Percentiles rank a stretch among this genome's conserved stretches.
These are phyloP conservation scores for Penicillium pulvis DNA, from an alignment of 495 filamentous ascomycete genomes.

Conservation along the genomic window DNA sequence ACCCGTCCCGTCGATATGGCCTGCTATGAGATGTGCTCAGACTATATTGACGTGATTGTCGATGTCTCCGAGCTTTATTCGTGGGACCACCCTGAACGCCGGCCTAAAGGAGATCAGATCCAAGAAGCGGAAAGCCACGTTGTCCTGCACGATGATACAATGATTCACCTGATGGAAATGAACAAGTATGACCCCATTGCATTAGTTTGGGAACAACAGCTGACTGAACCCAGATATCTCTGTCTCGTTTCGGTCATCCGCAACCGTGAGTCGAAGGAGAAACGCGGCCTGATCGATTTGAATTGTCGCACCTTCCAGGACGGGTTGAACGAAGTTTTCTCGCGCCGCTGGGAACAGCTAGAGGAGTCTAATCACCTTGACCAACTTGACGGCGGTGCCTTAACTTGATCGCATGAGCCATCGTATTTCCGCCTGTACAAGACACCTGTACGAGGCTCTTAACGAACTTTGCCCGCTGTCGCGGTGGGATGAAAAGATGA, in stretches of 20 bases:
- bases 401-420: not conserved
- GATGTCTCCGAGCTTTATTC: slow-evolving; percentile 95
- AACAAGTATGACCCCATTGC: slow-evolving; percentile 63
- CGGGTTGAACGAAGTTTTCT: slow-evolving; percentile 59
- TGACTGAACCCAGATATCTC: slow-evolving; percentile 48
- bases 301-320: slow-evolving; percentile 63
- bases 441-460: not conserved
- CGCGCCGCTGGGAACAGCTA: slow-evolving; percentile 46
- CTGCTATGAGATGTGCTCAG: slow-evolving; percentile 95
- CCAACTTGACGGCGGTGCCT: not conserved
- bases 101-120: slow-evolving; percentile 63
- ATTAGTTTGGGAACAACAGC: slow-evolving; percentile 10
- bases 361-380: not conserved
- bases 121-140: slow-evolving; percentile 79
- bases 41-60: slow-evolving; percentile 97
- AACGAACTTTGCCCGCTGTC: not conserved
- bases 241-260: slow-evolving; percentile 77
- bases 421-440: not conserved
- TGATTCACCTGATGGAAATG: slow-evolving; percentile 87
- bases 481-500: not conserved
- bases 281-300: slow-evolving; percentile 61
- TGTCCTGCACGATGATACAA: slow-evolving; percentile 74
- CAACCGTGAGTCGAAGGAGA: slow-evolving; percentile 58
- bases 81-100: slow-evolving; percentile 62
- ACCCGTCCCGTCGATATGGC: slow-evolving; percentile 88